These are phyloP conservation scores for Zygosaccharomyces sapae DNA, from an alignment of 1,139 yeast genomes.

Conservation along the genomic window DNA sequence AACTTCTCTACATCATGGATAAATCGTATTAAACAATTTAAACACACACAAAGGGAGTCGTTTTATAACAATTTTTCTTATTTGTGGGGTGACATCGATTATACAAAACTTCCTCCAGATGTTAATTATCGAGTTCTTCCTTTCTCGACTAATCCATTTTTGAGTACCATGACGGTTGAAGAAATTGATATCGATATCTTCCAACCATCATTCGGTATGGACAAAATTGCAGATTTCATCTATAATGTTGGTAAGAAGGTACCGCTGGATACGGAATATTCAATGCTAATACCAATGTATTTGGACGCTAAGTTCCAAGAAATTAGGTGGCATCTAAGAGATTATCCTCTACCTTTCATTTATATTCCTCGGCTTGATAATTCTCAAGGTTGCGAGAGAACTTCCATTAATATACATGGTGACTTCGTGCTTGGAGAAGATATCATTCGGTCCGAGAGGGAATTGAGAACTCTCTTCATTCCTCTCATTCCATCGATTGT, in stretches of 20 bases:
- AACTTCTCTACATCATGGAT: constrained; percentile 75
- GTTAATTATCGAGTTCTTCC: constrained; percentile 56
- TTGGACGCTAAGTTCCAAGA: constrained; percentile 45
- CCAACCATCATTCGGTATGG: constrained; percentile 53
- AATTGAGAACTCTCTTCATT: constrained; percentile 57
- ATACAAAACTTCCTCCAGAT: constrained; percentile 42
- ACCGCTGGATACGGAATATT: constrained; percentile 65
- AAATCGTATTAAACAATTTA: constrained; percentile 50
- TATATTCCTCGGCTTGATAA: constrained; percentile 41
- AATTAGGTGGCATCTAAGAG: constrained; percentile 59
- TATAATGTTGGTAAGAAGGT: constrained; percentile 76
- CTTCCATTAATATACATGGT: constrained; percentile 43
- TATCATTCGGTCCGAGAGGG: constrained; percentile 42
- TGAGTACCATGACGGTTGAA: constrained; percentile 55
- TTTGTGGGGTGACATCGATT: constrained; percentile 47
- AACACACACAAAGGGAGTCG: constrained; percentile 42
- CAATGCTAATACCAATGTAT: constrained; percentile 63
- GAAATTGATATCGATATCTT: constrained; percentile 52
- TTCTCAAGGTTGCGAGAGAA: constrained; percentile 35
- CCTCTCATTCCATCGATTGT: constrained; percentile 52
- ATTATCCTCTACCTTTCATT: constrained; percentile 56
- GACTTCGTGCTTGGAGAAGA: constrained; percentile 56
- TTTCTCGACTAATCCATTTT: constrained; percentile 58
- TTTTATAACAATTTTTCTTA: constrained; percentile 51
- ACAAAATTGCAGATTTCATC: constrained; percentile 55